phyloP scores from a whole-genome alignment of 768 basidiomycete genomes.

The Austroboletus festivus region DNA sequence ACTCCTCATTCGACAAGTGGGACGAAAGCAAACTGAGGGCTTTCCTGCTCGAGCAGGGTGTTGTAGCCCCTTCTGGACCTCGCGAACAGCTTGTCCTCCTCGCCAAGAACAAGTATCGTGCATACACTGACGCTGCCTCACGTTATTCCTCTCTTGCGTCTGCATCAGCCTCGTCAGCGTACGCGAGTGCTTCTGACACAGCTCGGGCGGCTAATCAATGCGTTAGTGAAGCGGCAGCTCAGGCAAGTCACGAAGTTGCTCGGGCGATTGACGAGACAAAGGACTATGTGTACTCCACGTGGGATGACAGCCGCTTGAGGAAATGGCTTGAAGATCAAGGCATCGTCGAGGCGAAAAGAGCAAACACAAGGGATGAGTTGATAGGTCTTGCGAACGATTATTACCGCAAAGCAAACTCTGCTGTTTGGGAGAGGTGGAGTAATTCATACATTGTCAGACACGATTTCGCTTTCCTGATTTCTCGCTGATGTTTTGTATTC shows the following conservation, averaged over 20 bases:
- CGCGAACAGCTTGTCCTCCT: constrained; percentile 76
- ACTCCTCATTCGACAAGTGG: constrained; percentile 73
- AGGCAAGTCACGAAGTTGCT: constrained; percentile 51
- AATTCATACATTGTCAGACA: constrained; percentile 71
- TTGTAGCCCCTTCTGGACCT: constrained; percentile 77
- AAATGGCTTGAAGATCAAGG: constrained; percentile 74
- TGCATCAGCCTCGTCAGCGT: constrained; percentile 46
- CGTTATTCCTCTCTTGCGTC: constrained; percentile 51
- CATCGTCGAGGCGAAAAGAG: constrained; percentile 58
- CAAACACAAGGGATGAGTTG: constrained; percentile 59
- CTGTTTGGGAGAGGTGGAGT: constrained; percentile 84
- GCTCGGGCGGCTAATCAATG: constrained; percentile 39
- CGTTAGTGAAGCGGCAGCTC: constrained; percentile 41
- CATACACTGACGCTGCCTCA: constrained; percentile 58
- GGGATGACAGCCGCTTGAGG: constrained; percentile 78
- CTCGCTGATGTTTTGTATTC: background rate
- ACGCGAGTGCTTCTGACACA: constrained; percentile 42
- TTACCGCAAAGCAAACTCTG: constrained; percentile 59
- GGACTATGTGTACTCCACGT: constrained; percentile 87
- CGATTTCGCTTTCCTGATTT: background rate
- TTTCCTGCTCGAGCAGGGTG: constrained; percentile 83
- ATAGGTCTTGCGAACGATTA: constrained; percentile 63
- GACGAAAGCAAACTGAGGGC: constrained; percentile 78
- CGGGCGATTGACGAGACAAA: constrained; percentile 64
- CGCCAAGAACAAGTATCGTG: constrained; percentile 67